Evolutionary conservation across 176 grass and related monocot genomes (phyloP), one percentile per base, ranked within the genome.

Genomic region (Aegilops speltoides): DNA sequence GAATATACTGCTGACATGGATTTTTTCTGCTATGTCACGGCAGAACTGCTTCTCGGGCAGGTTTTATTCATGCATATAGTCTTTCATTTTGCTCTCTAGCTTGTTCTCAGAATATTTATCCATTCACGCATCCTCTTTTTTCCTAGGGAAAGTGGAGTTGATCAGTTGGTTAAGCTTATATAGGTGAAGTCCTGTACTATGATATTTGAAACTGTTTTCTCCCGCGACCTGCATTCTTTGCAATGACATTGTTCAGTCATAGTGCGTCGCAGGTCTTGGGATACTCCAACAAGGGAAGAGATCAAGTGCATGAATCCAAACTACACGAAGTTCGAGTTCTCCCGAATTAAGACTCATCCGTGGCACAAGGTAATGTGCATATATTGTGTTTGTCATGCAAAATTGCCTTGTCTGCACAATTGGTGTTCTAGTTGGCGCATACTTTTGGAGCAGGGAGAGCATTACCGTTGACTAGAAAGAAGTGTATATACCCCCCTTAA

Each of bases 231-330:
- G 57, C 74, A 40, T 64, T 85, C 57, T 83, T 34, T 38, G 22
- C 62, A 28, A 64, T 78, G 84, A 62, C 76, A 82, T 78, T 46
- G 81, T 92, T 87, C 68, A 64, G 10, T 65, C 85, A 61, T 82
- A 56, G 32, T 63, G 26, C 48, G 22, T 38, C 90, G 79, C 82
- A 98, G 93, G 93, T 98, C 45, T 54, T 19, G 50, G 83, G 96
- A 93, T 83, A 98, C 91, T 90, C 96, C 96, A 79, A 94, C 93
- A 86, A 96, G 96, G 69, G 93, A 98, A 92, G 96, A 98, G 87
- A 98, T 94, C 86, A 98, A 96, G 78, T 96, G 93, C 88, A 96
- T 98, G 88, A 98, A 98, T 84, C 93, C 96, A 89, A 95, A 96
- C 66, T 96, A 96, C 79, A 98, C 84, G 0, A 92, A 98, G 79